A percentile compares a stretch with the other conserved stretches of the same genome.
Evolutionary conservation across 2,329 filamentous ascomycete species (phyloP).

Genomic region (Metarhizium brunneum): DNA sequence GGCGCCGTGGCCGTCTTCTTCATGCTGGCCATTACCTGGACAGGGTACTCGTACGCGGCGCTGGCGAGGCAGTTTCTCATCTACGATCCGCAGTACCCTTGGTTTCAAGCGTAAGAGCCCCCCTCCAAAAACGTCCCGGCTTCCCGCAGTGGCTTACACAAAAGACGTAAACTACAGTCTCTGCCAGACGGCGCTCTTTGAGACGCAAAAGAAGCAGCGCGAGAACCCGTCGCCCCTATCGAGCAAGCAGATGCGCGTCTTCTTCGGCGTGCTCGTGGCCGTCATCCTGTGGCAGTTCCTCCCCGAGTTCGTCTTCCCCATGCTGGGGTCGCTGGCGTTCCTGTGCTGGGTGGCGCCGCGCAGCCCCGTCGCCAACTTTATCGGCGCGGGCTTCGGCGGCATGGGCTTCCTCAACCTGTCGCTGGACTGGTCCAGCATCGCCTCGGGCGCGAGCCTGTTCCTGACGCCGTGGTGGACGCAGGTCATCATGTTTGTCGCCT

Average conservation of each 20-base stretch:
- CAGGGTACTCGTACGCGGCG: slow-evolving; percentile 49
- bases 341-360: slow-evolving; percentile 54
- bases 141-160: no score
- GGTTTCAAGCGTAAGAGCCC: slow-evolving; percentile 29
- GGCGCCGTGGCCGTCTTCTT: slow-evolving; percentile 48
- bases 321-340: slow-evolving; percentile 50
- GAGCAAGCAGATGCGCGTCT: slow-evolving; percentile 45
- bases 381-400: slow-evolving; percentile 51
- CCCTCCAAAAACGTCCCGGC: no score
- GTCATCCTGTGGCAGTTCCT: slow-evolving; percentile 53
- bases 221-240: slow-evolving; percentile 38
- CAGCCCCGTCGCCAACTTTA: slow-evolving; percentile 49
- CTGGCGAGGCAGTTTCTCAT: slow-evolving; percentile 47
- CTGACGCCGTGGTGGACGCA: slow-evolving; percentile 52
- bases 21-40: slow-evolving; percentile 48
- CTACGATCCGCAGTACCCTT: slow-evolving; percentile 40
- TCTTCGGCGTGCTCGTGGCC: slow-evolving; percentile 42
- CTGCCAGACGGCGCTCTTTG: slow-evolving; percentile 48
- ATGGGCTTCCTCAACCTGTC: slow-evolving; percentile 53
- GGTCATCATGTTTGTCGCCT: slow-evolving; percentile 44
- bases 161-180: slow-evolving; percentile 15
- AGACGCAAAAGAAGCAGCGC: slow-evolving; percentile 44
- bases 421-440: slow-evolving; percentile 52
- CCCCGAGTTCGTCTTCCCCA: slow-evolving; percentile 50
- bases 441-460: slow-evolving; percentile 41